Evolutionary conservation across 306 rosid genomes (phyloP).

Genomic region (Lotus japonicus): DNA sequence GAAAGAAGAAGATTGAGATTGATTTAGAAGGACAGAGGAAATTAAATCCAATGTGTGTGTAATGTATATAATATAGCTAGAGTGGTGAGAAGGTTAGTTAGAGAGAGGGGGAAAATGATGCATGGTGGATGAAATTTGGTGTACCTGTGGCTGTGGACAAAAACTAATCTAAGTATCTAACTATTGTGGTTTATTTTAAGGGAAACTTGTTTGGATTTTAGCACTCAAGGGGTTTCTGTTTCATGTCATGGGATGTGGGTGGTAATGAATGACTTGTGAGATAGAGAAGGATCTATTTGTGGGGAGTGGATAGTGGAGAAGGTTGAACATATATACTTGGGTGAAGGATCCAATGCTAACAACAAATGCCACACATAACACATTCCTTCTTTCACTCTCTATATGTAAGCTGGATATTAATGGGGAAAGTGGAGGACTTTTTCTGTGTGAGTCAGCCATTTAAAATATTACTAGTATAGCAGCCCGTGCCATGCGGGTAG

Average conservation of each 20-base stretch:
- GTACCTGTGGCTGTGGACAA: neutral
- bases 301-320: neutral
- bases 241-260: slow-evolving; percentile 27
- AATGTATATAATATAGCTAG: neutral
- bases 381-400: slow-evolving; percentile 5
- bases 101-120: slow-evolving; percentile 12
- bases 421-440: neutral
- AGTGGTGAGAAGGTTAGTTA: neutral
- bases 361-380: slow-evolving; percentile 8
- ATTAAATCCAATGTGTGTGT: too few species aligned
- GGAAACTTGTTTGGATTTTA: slow-evolving; percentile 9
- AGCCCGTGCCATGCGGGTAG: too few species aligned
- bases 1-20: neutral
- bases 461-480: too few species aligned
- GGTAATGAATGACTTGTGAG: neutral
- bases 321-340: neutral
- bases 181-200: neutral
- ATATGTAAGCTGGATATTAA: neutral
- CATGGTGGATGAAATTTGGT: neutral
- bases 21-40: neutral
- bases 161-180: neutral
- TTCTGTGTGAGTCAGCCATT: too few species aligned
- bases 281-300: neutral
- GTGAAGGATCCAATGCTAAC: slow-evolving; percentile 85
- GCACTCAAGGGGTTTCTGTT: slow-evolving; percentile 30